Evolutionary conservation across 768 basidiomycete species (phyloP), one percentile per base, ranked within the genome.

Genomic region (Cyclocybe aegerita): DNA sequence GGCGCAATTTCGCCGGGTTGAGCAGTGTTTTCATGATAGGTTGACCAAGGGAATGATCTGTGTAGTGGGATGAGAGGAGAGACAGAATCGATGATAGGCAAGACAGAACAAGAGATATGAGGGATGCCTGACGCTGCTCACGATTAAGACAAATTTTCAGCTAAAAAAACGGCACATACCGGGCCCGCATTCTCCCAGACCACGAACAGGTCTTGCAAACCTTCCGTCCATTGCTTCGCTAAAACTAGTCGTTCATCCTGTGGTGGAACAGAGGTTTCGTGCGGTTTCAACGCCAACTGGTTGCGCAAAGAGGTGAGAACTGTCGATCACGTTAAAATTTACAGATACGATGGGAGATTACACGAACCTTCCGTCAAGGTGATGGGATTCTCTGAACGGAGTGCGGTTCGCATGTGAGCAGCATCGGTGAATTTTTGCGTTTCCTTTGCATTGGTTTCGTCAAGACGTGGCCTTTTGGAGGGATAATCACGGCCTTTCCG

Each of bases 1-100:
- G 74, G 32, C 80, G 76, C 47, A 76, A 71, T 66, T 79, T 84
- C 29, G 75, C 67, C 0, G 80, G 74, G 1, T 79, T 76, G 33
- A 93, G 70, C 8, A 90, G 59, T 1, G 64, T 70, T 57, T 82
- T 85, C 43, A 89, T 67, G 32, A 93, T 79, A 0, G 86, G 76
- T 34, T 78, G 68, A 0, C 88, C 89, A 16, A 80, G 62, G 0
- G 75, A 53, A 55, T 92, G 89, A 60, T 83, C 80, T 3, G 82
- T 77, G 53, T 88, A 87, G 43, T 92, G 89, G 3, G 74, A 70
- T 3, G 87, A 83, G 10, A 89, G 69, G 0, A 93, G 67, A 4
- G 69, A 73, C 48, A 93, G 60, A n/a, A 90, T 54, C 0, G 79
- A 73, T 0, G 88, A 76, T 6, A 93, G 59, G 0, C 84, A 56